Percentiles rank a stretch among this genome's conserved stretches.
These are phyloP conservation scores for Thelonectria rubi DNA, from an alignment of 2,329 filamentous ascomycete genomes.

Conservation along the genomic window DNA sequence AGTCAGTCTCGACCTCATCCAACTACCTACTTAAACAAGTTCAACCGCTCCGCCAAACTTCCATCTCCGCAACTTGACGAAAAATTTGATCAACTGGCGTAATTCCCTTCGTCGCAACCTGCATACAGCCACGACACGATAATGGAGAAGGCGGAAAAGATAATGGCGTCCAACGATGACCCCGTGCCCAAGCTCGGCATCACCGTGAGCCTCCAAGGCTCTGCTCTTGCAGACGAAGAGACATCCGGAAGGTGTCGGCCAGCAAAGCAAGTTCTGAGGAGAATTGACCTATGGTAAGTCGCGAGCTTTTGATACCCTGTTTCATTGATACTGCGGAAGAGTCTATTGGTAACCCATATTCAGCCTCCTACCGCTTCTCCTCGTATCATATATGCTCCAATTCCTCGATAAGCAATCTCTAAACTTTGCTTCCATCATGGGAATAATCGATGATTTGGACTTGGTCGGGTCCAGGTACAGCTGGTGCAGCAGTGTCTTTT, in stretches of 20 bases:
- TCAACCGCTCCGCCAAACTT: background rate
- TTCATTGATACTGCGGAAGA: too few species aligned
- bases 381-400: constrained; percentile 38
- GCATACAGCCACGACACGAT: background rate
- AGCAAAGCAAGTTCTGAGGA: constrained; percentile 13
- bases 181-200: constrained; percentile 26
- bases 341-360: too few species aligned
- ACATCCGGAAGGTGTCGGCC: background rate
- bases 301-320: too few species aligned
- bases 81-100: background rate
- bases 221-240: constrained; percentile 22
- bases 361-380: constrained; percentile 32
- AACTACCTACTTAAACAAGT: constrained; percentile 1
- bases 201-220: constrained; percentile 28
- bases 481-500: constrained; percentile 37
- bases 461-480: constrained; percentile 31
- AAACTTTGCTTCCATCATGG: constrained; percentile 39
- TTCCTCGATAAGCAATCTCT: constrained; percentile 39
- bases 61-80: background rate
- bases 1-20: background rate
- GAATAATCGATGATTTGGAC: constrained; percentile 35
- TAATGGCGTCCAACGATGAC: background rate
- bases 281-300: constrained; percentile 32
- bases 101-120: background rate
- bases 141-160: constrained; percentile 24